These are phyloP conservation scores for Boletus sp. DNA, from an alignment of 768 basidiomycete genomes.

Conservation along the genomic window DNA sequence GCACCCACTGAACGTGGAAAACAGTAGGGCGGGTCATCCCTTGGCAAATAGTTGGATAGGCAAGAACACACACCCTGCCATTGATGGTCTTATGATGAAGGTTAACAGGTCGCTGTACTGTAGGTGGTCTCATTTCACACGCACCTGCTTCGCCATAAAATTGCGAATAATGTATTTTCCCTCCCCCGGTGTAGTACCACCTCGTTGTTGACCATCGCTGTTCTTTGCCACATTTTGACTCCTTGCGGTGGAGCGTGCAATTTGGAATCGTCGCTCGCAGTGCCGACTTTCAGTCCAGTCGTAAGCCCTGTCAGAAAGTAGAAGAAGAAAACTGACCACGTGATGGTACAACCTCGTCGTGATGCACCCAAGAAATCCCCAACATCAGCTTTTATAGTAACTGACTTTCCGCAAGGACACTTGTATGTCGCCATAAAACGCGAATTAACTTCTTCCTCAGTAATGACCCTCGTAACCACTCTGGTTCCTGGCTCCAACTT, in stretches of 20 bases:
- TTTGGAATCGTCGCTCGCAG: background rate
- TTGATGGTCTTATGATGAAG: background rate
- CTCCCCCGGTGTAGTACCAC: background rate
- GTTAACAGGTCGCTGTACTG: background rate
- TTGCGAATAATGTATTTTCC: conserved; percentile 1
- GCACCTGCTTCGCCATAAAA: background rate
- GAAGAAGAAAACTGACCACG: background rate
- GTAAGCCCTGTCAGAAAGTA: background rate
- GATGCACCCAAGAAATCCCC: background rate
- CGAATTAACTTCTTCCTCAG: background rate
- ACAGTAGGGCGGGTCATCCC: background rate
- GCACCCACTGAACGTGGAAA: background rate
- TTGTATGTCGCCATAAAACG: background rate
- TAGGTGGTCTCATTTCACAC: background rate
- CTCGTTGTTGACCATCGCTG: background rate
- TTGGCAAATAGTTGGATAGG: no score
- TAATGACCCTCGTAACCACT: conserved; percentile 2
- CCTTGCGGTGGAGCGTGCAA: background rate
- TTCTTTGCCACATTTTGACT: no score
- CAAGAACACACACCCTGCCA: background rate
- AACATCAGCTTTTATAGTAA: background rate
- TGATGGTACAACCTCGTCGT: background rate
- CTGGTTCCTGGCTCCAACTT: background rate
- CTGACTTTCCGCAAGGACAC: background rate
- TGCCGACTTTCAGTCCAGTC: background rate